Conservation (phyloP, 1,284 basidiomycete genomes). For the Naganishia sp. region DNA sequence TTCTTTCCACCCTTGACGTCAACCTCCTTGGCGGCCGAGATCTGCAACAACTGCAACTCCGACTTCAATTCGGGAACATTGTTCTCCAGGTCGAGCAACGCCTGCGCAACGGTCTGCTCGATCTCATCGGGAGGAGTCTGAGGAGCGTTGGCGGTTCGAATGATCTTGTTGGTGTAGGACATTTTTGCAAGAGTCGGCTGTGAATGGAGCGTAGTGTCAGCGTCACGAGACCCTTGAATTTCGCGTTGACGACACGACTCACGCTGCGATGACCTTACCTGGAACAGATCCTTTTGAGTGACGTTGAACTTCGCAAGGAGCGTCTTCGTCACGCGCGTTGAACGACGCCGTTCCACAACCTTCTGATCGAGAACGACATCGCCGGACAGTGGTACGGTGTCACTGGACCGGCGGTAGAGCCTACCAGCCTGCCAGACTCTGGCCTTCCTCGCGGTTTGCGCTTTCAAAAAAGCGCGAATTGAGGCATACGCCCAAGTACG, state of each 20-base stretch:
- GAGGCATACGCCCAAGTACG: background rate
- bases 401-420: background rate
- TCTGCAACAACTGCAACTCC: conserved; percentile 93
- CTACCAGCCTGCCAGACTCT: background rate
- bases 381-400: background rate
- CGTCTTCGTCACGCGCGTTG: conserved; percentile 2
- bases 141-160: conserved; percentile 94
- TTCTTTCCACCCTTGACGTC: conserved; percentile 99
- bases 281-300: conserved; percentile 16
- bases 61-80: conserved; percentile 97
- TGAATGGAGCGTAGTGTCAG: background rate
- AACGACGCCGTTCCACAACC: background rate
- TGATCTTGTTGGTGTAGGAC: conserved; percentile 68
- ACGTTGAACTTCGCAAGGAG: conserved; percentile 29
- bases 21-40: conserved; percentile 96
- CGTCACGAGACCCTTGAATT: background rate
- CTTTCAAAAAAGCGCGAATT: background rate
- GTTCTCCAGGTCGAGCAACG: conserved; percentile 95
- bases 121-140: conserved; percentile 84
- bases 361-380: conserved; percentile 17
- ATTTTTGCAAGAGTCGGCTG: conserved; percentile 30
- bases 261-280: conserved; percentile 29
- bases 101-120: conserved; percentile 91
- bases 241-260: background rate
- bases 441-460: background rate